Evolutionary conservation across 176 grass and related monocot species (phyloP).

Genomic region (Microstegium vimineum): DNA sequence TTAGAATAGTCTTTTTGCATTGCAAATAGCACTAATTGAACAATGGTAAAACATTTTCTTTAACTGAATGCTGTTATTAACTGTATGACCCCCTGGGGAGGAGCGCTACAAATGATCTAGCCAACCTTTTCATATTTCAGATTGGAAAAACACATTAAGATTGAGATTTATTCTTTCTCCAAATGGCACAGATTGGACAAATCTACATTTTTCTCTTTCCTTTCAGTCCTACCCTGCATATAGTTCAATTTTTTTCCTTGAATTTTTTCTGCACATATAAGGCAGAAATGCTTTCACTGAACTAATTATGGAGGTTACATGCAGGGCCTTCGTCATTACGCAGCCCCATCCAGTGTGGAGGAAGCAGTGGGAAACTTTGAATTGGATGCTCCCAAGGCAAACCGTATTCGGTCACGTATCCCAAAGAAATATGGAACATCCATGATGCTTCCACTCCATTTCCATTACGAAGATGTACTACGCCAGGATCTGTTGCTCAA

Average conservation of each 20-base stretch:
- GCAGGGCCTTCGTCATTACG: neutral
- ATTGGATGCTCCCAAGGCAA: neutral
- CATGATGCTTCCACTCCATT: constrained; percentile 26
- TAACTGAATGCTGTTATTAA: neutral
- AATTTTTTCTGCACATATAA: neutral
- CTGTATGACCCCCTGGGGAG: neutral
- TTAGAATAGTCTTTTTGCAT: neutral
- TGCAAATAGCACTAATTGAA: neutral
- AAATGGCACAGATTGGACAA: neutral
- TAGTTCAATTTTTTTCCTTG: neutral
- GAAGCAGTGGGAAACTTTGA: neutral
- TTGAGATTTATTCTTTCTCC: neutral
- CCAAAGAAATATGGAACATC: neutral
- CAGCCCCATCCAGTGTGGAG: neutral
- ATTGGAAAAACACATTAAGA: neutral
- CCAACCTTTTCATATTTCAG: neutral
- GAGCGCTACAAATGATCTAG: neutral
- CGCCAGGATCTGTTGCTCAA: constrained; percentile 38
- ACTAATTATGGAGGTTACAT: neutral
- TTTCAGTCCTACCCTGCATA: neutral
- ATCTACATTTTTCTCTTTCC: neutral
- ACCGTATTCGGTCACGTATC: neutral
- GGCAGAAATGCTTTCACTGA: neutral
- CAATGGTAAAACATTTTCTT: neutral
- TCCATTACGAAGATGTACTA: constrained; percentile 10